These are phyloP conservation scores for Colletotrichum chlorophyti DNA, from an alignment of 2,329 filamentous ascomycete genomes.

Conservation along the genomic window DNA sequence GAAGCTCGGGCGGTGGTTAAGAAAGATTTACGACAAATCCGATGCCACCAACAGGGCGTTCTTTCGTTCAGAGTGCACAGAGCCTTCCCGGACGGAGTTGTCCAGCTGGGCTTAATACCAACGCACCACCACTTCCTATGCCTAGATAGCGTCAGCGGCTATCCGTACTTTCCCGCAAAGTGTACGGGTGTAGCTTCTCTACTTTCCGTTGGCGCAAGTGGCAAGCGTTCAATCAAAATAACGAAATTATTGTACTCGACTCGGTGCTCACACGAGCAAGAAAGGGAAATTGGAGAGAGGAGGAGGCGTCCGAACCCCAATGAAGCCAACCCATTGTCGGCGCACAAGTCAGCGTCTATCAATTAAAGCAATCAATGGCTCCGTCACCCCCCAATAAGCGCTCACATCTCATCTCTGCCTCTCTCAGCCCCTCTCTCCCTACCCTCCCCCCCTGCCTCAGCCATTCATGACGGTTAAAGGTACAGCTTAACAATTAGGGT, in stretches of 20 bases:
- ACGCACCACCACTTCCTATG: conserved; percentile 2
- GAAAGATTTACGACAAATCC: too few species aligned
- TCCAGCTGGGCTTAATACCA: conserved; percentile 2
- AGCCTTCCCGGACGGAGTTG: not conserved
- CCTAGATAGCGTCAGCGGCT: conserved; percentile 20
- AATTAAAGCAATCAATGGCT: not conserved
- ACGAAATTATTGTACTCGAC: conserved; percentile 12
- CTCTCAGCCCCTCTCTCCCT: too few species aligned
- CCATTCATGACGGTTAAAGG: not conserved
- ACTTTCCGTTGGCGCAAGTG: not conserved
- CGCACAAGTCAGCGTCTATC: conserved; percentile 9
- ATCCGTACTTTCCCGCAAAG: not conserved
- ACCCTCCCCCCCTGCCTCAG: not conserved
- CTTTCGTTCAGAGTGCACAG: not conserved
- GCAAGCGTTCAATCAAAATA: not conserved
- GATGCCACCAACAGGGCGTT: not conserved
- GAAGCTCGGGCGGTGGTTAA: too few species aligned
- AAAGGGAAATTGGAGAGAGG: not conserved
- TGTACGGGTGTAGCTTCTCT: not conserved
- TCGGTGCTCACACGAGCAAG: conserved; percentile 14
- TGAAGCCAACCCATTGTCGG: not conserved
- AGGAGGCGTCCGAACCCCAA: conserved; percentile 3
- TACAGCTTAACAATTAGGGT: conserved; percentile 13
- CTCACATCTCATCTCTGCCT: conserved; percentile 14
- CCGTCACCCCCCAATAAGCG: conserved; percentile 18